These are phyloP conservation scores for Diplocarpon rosae DNA, from an alignment of 2,329 filamentous ascomycete species.

Conservation along the genomic window DNA sequence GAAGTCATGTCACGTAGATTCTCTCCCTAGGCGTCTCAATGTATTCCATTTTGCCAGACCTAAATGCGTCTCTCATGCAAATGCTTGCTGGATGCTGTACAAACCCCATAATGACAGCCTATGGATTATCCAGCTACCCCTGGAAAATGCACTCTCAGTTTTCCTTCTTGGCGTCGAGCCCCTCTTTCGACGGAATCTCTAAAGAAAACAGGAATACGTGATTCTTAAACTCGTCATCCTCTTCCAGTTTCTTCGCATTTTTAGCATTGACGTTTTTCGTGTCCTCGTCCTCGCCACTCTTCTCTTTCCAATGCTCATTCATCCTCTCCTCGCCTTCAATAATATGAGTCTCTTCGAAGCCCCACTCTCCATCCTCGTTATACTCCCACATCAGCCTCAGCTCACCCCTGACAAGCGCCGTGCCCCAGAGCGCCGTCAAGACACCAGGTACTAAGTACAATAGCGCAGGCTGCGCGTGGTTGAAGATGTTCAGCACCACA, in stretches of 20 bases:
- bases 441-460: conserved; percentile 88
- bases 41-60: neutral
- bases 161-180: conserved; percentile 1
- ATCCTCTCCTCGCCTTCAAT: conserved; percentile 7
- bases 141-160: neutral
- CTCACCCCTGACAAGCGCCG: conserved; percentile 61
- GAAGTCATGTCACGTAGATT: neutral
- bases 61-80: neutral
- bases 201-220: conserved; percentile 24
- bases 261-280: conserved; percentile 1
- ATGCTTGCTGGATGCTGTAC: conserved; percentile 1
- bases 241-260: conserved; percentile 2
- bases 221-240: conserved; percentile 14
- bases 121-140: neutral
- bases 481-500: conserved; percentile 62
- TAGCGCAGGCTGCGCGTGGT: conserved; percentile 79
- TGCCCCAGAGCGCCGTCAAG: conserved; percentile 62
- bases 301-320: neutral
- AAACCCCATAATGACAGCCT: neutral
- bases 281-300: neutral
- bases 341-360: conserved; percentile 27
- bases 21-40: neutral
- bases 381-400: conserved; percentile 68
- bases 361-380: conserved; percentile 55
- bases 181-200: conserved; percentile 12